phyloP scores from a whole-genome alignment of 208 protist species.

The Herpetomonas tarakana region DNA sequence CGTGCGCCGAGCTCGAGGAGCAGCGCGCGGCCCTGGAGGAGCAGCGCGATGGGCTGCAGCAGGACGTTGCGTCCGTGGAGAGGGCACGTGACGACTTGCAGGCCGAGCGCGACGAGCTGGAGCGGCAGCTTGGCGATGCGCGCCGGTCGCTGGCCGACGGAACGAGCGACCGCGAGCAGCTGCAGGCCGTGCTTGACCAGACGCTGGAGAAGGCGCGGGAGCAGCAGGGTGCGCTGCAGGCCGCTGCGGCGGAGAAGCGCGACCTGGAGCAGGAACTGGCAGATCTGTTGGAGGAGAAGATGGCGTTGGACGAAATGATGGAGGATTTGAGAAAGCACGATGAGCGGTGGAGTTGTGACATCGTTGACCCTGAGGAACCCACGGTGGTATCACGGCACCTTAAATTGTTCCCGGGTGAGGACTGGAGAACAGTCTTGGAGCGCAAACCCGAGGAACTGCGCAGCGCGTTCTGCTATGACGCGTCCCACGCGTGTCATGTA shows the following conservation, averaged over 20 bases:
- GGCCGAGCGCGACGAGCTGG: not conserved
- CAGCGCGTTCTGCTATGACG: constrained; percentile 19
- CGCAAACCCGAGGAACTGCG: constrained; percentile 19
- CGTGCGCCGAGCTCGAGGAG: not conserved
- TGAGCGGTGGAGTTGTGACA: not conserved
- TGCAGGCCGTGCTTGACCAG: not conserved
- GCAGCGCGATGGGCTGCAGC: constrained; percentile 5
- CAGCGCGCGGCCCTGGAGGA: constrained; percentile 7
- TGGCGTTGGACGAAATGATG: not conserved
- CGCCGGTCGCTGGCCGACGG: not conserved
- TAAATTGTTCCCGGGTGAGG: constrained; percentile 27
- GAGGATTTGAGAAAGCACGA: not conserved
- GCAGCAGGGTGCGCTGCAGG: constrained; percentile 2
- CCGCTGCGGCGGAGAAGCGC: not conserved
- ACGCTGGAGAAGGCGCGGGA: constrained; percentile 5
- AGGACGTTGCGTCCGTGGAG: not conserved
- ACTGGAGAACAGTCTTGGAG: constrained; percentile 19
- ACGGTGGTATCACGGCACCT: constrained; percentile 8
- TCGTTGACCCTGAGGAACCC: too few relatives aligned
- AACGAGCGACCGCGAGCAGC: not conserved
- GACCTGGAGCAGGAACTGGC: constrained; percentile 1
- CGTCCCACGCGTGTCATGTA: constrained; percentile 20
- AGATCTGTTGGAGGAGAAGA: not conserved
- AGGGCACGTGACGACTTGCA: not conserved
- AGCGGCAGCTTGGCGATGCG: not conserved